Evolutionary conservation across 2,329 filamentous ascomycete genomes (phyloP).

Genomic region (Talaromyces funiculosus): DNA sequence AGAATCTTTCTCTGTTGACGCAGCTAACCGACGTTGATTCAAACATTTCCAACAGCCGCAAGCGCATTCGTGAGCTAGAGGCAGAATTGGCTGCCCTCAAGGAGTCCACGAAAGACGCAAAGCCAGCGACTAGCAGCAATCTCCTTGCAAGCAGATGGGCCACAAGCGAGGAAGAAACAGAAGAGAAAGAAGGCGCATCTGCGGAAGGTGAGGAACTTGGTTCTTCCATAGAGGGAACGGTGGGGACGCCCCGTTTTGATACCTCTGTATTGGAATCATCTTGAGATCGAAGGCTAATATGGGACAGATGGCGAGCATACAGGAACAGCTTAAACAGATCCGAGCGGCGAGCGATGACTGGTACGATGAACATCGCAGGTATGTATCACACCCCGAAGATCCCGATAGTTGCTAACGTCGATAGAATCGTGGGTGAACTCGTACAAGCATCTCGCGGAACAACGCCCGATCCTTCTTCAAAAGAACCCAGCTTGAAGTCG

Average conservation of each 20-base stretch:
- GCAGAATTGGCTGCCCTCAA: constrained; percentile 34
- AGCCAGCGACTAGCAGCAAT: constrained; percentile 23
- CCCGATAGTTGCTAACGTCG: background rate
- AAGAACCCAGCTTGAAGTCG: constrained; percentile 23
- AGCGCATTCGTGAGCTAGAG: constrained; percentile 35
- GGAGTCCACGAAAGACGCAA: constrained; percentile 24
- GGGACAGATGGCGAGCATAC: constrained; percentile 43
- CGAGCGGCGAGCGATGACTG: constrained; percentile 41
- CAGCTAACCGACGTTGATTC: constrained; percentile 36
- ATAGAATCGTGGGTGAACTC: constrained; percentile 36
- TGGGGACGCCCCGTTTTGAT: constrained; percentile 37
- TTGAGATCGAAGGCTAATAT: constrained; percentile 20
- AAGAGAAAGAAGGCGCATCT: constrained; percentile 31
- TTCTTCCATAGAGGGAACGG: constrained; percentile 45
- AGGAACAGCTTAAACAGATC: constrained; percentile 44
- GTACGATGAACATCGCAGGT: constrained; percentile 41
- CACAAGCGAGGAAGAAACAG: constrained; percentile 25
- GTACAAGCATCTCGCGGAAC: constrained; percentile 29
- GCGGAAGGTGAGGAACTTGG: constrained; percentile 44
- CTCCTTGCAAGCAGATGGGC: constrained; percentile 41
- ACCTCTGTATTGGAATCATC: constrained; percentile 18
- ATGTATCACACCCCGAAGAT: background rate
- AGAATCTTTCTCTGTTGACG: constrained; percentile 37
- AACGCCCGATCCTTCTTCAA: constrained; percentile 27
- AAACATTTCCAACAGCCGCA: constrained; percentile 30